Evolutionary conservation across 2,329 filamentous ascomycete genomes (phyloP).

Genomic region (Fusarium xyrophilum): DNA sequence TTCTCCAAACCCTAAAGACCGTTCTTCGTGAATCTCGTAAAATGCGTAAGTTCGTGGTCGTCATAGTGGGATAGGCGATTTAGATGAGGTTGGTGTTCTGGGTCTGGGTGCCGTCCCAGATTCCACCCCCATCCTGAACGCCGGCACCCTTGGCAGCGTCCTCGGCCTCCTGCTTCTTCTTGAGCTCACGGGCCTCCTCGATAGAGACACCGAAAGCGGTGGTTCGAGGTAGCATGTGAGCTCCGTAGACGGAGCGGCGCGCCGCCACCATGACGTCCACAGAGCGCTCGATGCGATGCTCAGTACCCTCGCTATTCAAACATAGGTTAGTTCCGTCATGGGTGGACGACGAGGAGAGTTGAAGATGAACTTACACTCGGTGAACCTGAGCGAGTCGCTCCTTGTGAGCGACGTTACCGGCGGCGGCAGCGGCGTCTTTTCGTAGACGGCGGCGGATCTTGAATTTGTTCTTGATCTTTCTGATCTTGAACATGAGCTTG

Average conservation of each 20-base stretch:
- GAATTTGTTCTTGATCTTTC: too few relatives aligned
- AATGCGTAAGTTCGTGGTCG: background rate
- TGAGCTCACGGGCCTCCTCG: accelerated
- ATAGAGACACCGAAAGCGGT: accelerated
- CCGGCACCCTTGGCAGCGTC: accelerated
- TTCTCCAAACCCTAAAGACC: background rate
- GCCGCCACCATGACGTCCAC: accelerated
- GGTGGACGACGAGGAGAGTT: background rate
- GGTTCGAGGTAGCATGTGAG: accelerated
- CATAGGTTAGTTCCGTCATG: background rate
- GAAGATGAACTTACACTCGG: constrained; percentile 12
- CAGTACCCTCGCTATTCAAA: background rate
- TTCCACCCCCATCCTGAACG: accelerated
- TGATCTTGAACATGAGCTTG: too few relatives aligned
- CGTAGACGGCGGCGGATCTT: accelerated
- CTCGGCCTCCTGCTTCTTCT: accelerated
- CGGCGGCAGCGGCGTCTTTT: accelerated
- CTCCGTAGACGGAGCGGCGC: accelerated
- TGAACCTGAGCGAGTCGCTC: accelerated
- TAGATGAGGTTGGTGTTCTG: too few relatives aligned
- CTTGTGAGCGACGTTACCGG: accelerated
- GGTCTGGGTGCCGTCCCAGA: background rate
- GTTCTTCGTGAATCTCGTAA: background rate
- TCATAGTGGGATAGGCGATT: too few relatives aligned
- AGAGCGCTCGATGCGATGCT: accelerated